These are phyloP conservation scores for Trypanosoma rangeli DNA, from an alignment of 208 protist genomes.

Conservation along the genomic window DNA sequence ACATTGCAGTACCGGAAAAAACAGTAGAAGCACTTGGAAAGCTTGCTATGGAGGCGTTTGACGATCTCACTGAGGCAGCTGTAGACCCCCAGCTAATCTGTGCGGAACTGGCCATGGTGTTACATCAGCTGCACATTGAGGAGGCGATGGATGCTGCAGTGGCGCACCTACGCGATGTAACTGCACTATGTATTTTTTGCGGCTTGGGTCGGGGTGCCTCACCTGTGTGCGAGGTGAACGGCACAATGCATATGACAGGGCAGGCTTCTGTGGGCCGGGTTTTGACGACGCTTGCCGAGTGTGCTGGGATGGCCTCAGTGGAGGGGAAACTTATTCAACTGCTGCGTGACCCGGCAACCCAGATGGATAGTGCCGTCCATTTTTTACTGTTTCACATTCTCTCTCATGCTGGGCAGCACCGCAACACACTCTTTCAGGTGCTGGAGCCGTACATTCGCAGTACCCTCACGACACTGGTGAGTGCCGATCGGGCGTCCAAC, in stretches of 20 bases:
- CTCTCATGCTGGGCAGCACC: conserved; percentile 82
- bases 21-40: conserved; percentile 88
- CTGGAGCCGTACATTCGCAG: conserved; percentile 89
- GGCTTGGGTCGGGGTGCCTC: conserved; percentile 58
- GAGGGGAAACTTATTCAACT: conserved; percentile 71
- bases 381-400: conserved; percentile 86
- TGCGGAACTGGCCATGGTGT: conserved; percentile 90
- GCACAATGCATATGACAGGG: conserved; percentile 77
- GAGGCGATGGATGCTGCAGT: conserved; percentile 82
- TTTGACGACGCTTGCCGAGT: conserved; percentile 82
- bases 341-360: conserved; percentile 68
- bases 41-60: conserved; percentile 75
- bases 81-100: conserved; percentile 87
- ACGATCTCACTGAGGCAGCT: conserved; percentile 37
- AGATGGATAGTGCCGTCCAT: conserved; percentile 83
- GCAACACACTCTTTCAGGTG: conserved; percentile 71
- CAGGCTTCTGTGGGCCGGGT: conserved; percentile 71
- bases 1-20: conserved; percentile 71
- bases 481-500: conserved; percentile 51
- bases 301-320: conserved; percentile 67
- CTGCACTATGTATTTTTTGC: conserved; percentile 74
- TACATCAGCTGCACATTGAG: conserved; percentile 81
- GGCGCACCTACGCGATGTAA: conserved; percentile 77
- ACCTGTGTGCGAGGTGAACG: conserved; percentile 72
- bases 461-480: conserved; percentile 76